Conservation (phyloP, 805 yeast species). For the Cyberlindnera galapagoensis region DNA sequence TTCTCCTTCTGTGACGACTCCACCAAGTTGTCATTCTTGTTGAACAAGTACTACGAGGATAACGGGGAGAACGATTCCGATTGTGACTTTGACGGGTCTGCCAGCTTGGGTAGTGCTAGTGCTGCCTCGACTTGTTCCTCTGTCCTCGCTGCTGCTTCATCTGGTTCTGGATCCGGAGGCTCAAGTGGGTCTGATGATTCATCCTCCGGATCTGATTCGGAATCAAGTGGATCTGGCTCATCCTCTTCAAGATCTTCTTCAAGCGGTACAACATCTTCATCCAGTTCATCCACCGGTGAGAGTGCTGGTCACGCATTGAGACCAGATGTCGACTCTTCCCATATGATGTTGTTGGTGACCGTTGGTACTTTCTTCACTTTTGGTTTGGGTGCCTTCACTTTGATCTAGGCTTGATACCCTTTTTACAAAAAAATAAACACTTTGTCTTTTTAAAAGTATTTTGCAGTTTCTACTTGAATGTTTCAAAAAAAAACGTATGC, state of each 20-base stretch:
- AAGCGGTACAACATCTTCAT: slow-evolving; percentile 17
- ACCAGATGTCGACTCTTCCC: slow-evolving; percentile 12
- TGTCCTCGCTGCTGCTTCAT: slow-evolving; percentile 30
- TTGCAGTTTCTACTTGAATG: no score
- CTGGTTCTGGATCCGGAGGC: slow-evolving; percentile 27
- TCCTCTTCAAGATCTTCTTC: slow-evolving; percentile 20
- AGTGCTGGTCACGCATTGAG: slow-evolving; percentile 10
- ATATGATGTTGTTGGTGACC: slow-evolving; percentile 19
- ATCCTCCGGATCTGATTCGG: slow-evolving; percentile 5
- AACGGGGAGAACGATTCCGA: slow-evolving; percentile 42
- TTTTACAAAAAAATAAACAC: neutral
- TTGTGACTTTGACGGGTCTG: slow-evolving; percentile 70
- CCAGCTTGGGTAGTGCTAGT: slow-evolving; percentile 33
- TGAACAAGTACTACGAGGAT: slow-evolving; percentile 58
- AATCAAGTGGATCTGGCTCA: slow-evolving; percentile 22
- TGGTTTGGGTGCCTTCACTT: slow-evolving; percentile 33
- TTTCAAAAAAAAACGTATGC: neutral
- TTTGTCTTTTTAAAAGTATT: neutral
- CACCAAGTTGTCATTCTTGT: slow-evolving; percentile 60
- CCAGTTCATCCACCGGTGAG: slow-evolving; percentile 23
- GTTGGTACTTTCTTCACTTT: slow-evolving; percentile 34
- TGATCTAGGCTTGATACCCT: slow-evolving; percentile 13
- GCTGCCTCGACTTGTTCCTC: slow-evolving; percentile 25
- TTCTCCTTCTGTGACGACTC: slow-evolving; percentile 65
- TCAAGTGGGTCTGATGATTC: slow-evolving; percentile 11